Conservation (phyloP, 768 basidiomycete genomes). For the Mycena rosella region DNA sequence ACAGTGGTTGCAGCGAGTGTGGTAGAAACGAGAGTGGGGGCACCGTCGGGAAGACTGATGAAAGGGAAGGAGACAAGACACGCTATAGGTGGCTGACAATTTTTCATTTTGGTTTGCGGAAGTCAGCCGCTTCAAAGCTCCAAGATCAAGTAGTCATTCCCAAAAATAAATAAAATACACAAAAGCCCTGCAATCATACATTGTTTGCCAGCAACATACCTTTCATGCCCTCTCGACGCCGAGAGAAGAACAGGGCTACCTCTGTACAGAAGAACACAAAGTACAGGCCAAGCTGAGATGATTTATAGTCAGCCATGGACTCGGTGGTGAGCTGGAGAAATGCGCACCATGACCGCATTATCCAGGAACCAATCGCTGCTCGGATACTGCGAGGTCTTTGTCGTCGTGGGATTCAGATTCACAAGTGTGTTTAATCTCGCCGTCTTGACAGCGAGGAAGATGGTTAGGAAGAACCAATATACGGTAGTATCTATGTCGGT, state of each 20-base stretch:
- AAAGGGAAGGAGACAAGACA: conserved; percentile 19
- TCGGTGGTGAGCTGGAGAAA: background rate
- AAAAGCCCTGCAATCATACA: conserved; percentile 24
- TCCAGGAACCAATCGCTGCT: conserved; percentile 43
- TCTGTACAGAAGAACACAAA: conserved; percentile 32
- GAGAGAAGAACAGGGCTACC: conserved; percentile 21
- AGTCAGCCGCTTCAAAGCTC: conserved; percentile 21
- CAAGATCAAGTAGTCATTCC: background rate
- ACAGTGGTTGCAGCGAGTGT: conserved; percentile 29
- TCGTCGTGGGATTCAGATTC: conserved; percentile 36
- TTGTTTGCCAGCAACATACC: conserved; percentile 11
- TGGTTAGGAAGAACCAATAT: conserved; percentile 42
- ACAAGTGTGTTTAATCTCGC: conserved; percentile 36
- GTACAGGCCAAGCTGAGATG: conserved; percentile 32
- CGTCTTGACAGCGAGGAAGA: conserved; percentile 39
- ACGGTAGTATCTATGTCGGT: conserved; percentile 35
- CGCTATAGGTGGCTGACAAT: conserved; percentile 23
- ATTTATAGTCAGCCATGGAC: background rate
- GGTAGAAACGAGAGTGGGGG: conserved; percentile 32
- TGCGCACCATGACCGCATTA: conserved; percentile 44
- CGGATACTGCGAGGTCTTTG: conserved; percentile 40
- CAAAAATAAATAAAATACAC: conserved; percentile 17
- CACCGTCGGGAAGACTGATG: conserved; percentile 6
- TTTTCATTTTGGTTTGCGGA: background rate
- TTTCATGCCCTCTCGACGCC: background rate